Base-by-base conservation (phyloP, 345 rosid genomes). In the Garcia nutans region DNA sequence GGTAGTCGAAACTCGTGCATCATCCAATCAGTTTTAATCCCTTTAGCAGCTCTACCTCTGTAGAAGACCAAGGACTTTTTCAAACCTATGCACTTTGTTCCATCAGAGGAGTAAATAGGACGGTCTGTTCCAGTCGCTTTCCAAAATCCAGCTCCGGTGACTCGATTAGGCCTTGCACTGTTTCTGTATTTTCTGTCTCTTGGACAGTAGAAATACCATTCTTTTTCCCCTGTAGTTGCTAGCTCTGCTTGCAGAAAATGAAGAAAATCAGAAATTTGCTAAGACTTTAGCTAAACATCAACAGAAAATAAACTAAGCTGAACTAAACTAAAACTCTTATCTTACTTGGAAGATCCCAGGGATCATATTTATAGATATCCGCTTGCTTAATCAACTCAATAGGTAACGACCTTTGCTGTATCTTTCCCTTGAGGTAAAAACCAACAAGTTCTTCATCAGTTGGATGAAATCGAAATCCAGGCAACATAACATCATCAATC, bases 341-440 rank as follows among this genome's bases (percentile, higher is more conserved):
- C 97, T 89, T 86, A 95, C 99, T 92, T 80, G 99, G 97, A 65
- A 94, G 98, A 76, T 92, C 98, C 98, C 98, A 94, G 60, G 98
- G 98, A 81, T 91, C 98, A 45, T 88, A 86, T 87, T 91, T 94
- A 57, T 94, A 92, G 54, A 95, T 95, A 69, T 95, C 99, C 7
- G 92, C 94, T 89, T 95, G 97, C 84, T 87, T 92, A 72, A 95
- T 95, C 57, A 95, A 87, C 77, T 95, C 97, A 68, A 92, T 82
- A 45, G 93, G 85, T 68, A 92, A 86, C 72, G 94, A 22, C 41
- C 76, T 77, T 19, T 90, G 92, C 78, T 87, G 90, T 70, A 88
- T 83, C 85, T 91, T 95, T 47, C 88, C 77, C 81, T 76, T 87
- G 37, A 95, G 85, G 49, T 95, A 95, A 78, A 92, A 95, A 23